Evolutionary conservation across 768 basidiomycete genomes (phyloP), one percentile per base, ranked within the genome.

Genomic region (Boletus vermiculosoides): DNA sequence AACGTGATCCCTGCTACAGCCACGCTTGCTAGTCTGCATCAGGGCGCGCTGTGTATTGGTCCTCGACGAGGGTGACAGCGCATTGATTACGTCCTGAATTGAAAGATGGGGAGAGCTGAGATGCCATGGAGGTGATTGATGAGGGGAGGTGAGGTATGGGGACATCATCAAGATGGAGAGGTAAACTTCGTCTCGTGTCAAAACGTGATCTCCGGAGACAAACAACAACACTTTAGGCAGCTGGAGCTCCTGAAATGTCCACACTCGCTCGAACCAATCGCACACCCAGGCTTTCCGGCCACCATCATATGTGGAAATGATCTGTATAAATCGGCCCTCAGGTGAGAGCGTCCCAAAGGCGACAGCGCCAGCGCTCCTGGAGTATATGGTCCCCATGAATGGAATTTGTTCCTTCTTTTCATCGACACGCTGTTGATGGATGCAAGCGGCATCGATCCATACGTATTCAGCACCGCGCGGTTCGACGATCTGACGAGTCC

Each of bases 221-320:
- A 60, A 59, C 8, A 60, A n/a, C 6, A 59, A 11, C 30, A 23
- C 31, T 25, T 41, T 39, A 3, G 57, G 57, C 9, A 60, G 28
- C 44, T 54, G 59, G 20, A 60, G 57, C 25, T 60, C 57, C 45
- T 60, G 57, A 33, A 59, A 59, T 5, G 59, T 60, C 57, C 59
- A 60, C 7, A 60, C 59, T 20, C 57, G 47, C 49, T 60, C 59
- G 22, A 59, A 59, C 59, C 59, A 60, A 25, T 50, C 31, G 20
- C 55, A 59, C 18, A 60, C 59, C 52, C 59, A 51, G 6, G 57
- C 57, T 37, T 59, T 59, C 20, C 48, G 46, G 4, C 57, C 59
- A 9, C 1, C 44, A 3, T 59, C 52, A 20, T 59, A 33, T 11
- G 57, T 54, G 16, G 28, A 34, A 9, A 11, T 22, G 18, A 60